Evolutionary conservation across 1,139 yeast species (phyloP), one percentile per base, ranked within the genome.

Genomic region (Diutina ranongensis): DNA sequence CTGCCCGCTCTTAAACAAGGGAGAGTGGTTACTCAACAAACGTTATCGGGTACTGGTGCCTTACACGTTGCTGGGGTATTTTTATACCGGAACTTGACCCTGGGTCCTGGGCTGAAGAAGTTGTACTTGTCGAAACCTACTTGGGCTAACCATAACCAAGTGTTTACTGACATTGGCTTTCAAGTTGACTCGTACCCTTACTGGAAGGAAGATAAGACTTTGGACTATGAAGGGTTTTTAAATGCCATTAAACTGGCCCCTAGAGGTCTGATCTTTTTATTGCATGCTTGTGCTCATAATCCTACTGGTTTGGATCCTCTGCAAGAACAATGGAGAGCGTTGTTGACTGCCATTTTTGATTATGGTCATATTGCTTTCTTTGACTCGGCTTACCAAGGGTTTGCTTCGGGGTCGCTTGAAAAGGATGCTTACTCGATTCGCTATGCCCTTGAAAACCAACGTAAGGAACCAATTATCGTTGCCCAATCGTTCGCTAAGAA

Each of bases 401-500:
- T 92, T 59, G 95, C 97, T 28, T 78, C 94, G 40, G 98, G 98
- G 50, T 80, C 84, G 58, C 73, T 86, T 55, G 83, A 75, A 51
- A 71, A 75, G 54, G 98, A 92, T 58, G 94, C 95, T 16, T 86
- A 75, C 68, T 89, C 97, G 15, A 81, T 92, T 45, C 78, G 96
- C 58, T 71, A 77, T 59, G 95, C 95, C 54, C 78, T 86, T 47
- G 74, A 80, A 55, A 55, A 56, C 50, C 54, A 50, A 46, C 57
- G 68, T 49, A 48, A 55, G 19, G 54, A 67, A 16, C 92, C 92
- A 45, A 67, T 82, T 46, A 54, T 83, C 28, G 76, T 92, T 49
- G 85, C 95, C 65, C 98, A 92, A 69, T 87, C 97, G n/a, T 92
- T 92, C 65, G 96, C 97, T 47, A 92, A 92, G 67, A 92, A 92